Evolutionary conservation across 371 early-diverging fungal species (phyloP), one percentile per base, ranked within the genome.

Genomic region (Mucor piriformis): DNA sequence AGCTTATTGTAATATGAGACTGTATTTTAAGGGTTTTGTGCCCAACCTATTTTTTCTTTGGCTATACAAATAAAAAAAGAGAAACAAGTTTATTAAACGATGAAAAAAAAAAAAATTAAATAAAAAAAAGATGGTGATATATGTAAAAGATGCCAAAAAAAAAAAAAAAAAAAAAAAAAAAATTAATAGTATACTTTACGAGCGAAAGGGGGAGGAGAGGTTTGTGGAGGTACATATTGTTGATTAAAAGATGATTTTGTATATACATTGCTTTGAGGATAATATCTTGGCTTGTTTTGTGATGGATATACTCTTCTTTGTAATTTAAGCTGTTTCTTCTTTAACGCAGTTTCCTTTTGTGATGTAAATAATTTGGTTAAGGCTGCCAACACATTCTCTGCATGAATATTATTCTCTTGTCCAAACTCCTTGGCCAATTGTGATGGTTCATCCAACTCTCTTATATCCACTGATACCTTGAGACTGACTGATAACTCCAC

Each of bases 391-490:
- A 62, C 44, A 3, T 49, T 57, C 6, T 27, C 29, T 2, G 44
- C 20, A 3, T 37, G 32, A n/a, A 61, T 12, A 33, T 62, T 67
- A 21, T 64, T 18, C 10, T 43, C 54, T 12, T 43, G 6, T 27
- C 50, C 67, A 62, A 67, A 57, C 6, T 49, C 43, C 2, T 29
- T 3, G 1, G 67, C 67, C 15, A 67, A 18, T 23, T 67, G 20
- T 4, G 10, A 6, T 7, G 67, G 67, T 5, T 67, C 62, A 34
- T 67, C 67, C 32, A 67, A 21, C 33, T 67, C 67, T 10, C 35
- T 42, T 15, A 67, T 54, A 2, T 38, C 44, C 6, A 62, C 62
- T 3, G 32, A 18, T 0, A 58, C 32, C 24, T 50, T 67, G 5
- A 54, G 11, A 13, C 34, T 58, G 0, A 35, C 54, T 16, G 62